Evolutionary conservation across 1,284 basidiomycete genomes (phyloP).

Genomic region (Trichosporon inkin): DNA sequence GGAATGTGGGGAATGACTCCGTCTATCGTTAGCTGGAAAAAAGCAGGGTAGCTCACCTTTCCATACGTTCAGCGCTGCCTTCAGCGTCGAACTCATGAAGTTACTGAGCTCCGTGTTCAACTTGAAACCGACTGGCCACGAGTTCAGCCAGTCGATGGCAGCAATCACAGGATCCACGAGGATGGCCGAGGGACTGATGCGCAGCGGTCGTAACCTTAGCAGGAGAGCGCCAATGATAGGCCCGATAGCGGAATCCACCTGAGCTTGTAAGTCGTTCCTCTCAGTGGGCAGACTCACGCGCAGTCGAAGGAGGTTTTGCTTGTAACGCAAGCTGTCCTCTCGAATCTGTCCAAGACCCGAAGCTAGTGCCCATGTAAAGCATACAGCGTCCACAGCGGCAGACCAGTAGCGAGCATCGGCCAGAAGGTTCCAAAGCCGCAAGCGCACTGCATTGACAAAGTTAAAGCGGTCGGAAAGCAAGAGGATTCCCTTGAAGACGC

Average conservation of each 20-base stretch:
- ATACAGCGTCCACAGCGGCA: neutral
- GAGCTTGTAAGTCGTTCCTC: neutral
- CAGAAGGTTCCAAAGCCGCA: neutral
- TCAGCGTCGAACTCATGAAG: constrained; percentile 71
- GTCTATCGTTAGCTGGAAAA: constrained; percentile 13
- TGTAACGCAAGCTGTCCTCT: neutral
- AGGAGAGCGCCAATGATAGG: neutral
- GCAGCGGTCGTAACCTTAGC: neutral
- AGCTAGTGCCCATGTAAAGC: neutral
- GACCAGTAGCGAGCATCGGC: neutral
- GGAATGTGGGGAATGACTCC: constrained; percentile 15
- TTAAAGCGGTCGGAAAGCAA: neutral
- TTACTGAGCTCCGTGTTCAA: constrained; percentile 87
- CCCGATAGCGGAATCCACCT: neutral
- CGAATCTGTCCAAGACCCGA: neutral
- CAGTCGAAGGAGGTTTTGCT: neutral
- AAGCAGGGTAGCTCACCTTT: constrained; percentile 55
- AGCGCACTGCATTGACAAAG: neutral
- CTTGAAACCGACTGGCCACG: constrained; percentile 94
- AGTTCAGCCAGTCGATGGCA: constrained; percentile 67
- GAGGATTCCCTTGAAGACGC: neutral
- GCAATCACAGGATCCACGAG: constrained; percentile 17
- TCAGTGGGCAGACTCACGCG: neutral
- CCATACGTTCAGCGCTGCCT: constrained; percentile 63
- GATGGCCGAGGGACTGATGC: neutral